Base-by-base conservation (phyloP, 202 grass and related monocot species). In the Eragrostis tef region DNA sequence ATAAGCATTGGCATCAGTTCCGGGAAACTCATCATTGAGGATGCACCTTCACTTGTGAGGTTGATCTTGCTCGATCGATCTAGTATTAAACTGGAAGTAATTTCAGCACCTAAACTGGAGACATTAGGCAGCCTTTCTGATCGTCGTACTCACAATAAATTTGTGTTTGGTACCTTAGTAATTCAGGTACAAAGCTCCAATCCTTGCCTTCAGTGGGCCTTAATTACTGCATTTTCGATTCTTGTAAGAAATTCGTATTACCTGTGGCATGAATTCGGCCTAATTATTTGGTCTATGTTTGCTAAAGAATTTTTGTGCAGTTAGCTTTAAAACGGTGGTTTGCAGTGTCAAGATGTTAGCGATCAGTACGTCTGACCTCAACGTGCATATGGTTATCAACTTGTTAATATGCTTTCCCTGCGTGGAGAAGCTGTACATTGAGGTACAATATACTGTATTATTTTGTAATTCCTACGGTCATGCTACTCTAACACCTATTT, bases 351-450 rank as follows among this genome's bases (percentile, higher is more conserved):
- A 83, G 67, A 76, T 26, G 43, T 36, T 81, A 65, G 25, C 81
- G n/a, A 14, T 81, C 5, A 14, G 4, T 11, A 7, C 2, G 5
- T 1, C 13, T 16, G 53, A 80, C 34, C 9, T 26, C 48, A 44
- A 11, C 21, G 13, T 86, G 25, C 39, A 75, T 59, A 42, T 3
- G 34, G 15, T 80, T 43, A 65, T 81, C 6, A 9, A 56, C 11
- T 84, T 90, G 9, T 42, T 90, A 16, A 81, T 46, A 52, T 87
- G 79, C 22, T 90, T 90, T 27, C 88, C 74, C 0, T 75, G 53
- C 79, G 71, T 84, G 36, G 57, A 84, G 36, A 90, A 43, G 26
- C 48, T 90, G 64, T 72, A 90, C 74, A 57, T 87, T 20, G 9
- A 62, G 80, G 84, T 84, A 9, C 57, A 46, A 25, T 59, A 67